Evolutionary conservation across 768 basidiomycete genomes (phyloP).

Genomic region (Clavaria fumosa): DNA sequence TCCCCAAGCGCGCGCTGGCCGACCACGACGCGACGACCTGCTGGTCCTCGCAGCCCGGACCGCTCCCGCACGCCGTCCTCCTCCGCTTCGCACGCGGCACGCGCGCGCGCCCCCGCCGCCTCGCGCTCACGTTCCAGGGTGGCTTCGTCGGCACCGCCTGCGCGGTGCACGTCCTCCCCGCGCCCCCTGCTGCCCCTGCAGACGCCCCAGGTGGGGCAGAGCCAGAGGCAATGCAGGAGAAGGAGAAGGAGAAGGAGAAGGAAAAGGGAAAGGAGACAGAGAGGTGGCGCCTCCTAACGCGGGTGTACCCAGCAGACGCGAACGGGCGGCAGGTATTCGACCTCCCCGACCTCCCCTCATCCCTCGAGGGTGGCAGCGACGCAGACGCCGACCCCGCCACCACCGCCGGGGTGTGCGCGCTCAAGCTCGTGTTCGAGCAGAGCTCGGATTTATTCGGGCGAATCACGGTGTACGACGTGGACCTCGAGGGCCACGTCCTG

Average conservation of each 20-base stretch:
- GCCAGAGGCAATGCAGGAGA: conserved; percentile 4
- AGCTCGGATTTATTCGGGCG: conserved; percentile 82
- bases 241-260: neutral
- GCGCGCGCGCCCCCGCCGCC: too few species aligned
- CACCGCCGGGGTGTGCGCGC: conserved; percentile 23
- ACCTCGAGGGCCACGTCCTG: conserved; percentile 22
- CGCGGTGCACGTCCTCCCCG: conserved; percentile 25
- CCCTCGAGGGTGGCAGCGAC: too few species aligned
- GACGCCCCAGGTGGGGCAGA: too few species aligned
- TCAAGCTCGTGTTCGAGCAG: conserved; percentile 62
- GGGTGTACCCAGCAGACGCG: conserved; percentile 66
- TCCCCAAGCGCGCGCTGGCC: too few species aligned
- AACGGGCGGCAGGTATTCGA: conserved; percentile 61
- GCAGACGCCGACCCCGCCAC: conserved; percentile 4
- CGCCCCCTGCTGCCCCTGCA: too few species aligned
- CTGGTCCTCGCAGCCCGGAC: too few species aligned
- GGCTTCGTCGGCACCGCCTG: conserved; percentile 70
- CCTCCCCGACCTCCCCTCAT: conserved; percentile 20
- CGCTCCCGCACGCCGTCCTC: too few species aligned
- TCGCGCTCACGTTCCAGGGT: conserved; percentile 67
- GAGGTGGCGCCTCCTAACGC: conserved; percentile 35
- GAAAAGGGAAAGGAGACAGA: conserved; percentile 14
- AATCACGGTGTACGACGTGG: conserved; percentile 57
- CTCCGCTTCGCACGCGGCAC: too few species aligned
- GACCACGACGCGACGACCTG: too few species aligned